Conservation (phyloP, 78 protist species). For the Dictyostelium citrinum region DNA sequence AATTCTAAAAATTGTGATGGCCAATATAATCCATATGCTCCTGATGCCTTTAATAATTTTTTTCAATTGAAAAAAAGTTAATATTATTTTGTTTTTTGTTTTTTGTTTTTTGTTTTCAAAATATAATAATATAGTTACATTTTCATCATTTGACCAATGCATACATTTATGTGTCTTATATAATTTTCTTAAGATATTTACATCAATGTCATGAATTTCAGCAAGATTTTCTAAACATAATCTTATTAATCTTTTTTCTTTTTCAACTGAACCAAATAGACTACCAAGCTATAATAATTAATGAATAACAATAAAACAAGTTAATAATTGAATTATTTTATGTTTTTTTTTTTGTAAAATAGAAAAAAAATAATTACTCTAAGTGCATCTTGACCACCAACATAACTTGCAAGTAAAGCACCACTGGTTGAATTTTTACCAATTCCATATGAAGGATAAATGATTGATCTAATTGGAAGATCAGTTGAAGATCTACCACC, state of each 20-base stretch:
- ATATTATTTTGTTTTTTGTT: too few relatives aligned
- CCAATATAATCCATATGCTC: conserved; percentile 9
- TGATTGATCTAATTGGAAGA: neutral
- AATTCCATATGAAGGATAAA: conserved; percentile 37
- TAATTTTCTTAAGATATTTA: neutral
- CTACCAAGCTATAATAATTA: too few relatives aligned
- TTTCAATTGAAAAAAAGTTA: too few relatives aligned
- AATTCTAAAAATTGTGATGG: conserved; percentile 27
- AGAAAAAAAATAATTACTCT: too few relatives aligned
- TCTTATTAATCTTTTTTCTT: neutral
- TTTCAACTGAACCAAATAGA: neutral
- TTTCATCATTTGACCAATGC: conserved; percentile 10
- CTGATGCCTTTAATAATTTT: neutral
- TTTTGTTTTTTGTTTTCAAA: too few relatives aligned
- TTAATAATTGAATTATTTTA: too few relatives aligned
- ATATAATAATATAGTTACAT: neutral
- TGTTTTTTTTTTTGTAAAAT: too few relatives aligned
- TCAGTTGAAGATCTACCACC: conserved; percentile 31
- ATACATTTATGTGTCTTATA: neutral
- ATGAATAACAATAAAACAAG: too few relatives aligned
- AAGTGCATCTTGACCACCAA: conserved; percentile 17
- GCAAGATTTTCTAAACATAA: neutral
- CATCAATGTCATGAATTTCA: neutral
- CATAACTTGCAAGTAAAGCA: neutral
- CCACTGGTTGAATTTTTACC: neutral